Conservation (phyloP, 2,329 filamentous ascomycete species). For the Biscogniauxia marginata region DNA sequence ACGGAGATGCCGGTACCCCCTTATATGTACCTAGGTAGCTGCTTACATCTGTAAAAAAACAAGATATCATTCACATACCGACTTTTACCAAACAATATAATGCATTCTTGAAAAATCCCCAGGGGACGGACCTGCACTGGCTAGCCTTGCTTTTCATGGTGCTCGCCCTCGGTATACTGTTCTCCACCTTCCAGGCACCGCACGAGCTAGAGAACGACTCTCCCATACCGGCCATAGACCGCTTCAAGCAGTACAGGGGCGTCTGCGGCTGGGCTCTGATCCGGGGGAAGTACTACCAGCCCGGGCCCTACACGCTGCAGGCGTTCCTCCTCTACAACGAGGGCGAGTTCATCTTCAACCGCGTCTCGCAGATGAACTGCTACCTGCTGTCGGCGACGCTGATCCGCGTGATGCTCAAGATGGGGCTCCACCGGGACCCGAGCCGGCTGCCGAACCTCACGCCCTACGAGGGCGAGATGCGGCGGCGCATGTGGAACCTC, state of each 20-base stretch:
- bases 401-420: slow-evolving; percentile 55
- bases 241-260: slow-evolving; percentile 47
- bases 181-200: slow-evolving; percentile 43
- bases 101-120: slow-evolving; percentile 47
- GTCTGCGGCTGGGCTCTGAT: slow-evolving; percentile 53
- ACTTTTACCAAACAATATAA: slow-evolving; percentile 52
- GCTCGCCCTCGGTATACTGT: slow-evolving; percentile 43
- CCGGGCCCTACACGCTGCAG: slow-evolving; percentile 47
- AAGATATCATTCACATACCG: slow-evolving; percentile 54
- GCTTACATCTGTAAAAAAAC: slow-evolving; percentile 25
- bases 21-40: background rate
- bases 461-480: slow-evolving; percentile 54
- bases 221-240: slow-evolving; percentile 39
- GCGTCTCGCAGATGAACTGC: slow-evolving; percentile 51
- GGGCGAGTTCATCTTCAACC: slow-evolving; percentile 51
- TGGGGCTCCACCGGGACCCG: slow-evolving; percentile 58
- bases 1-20: too few species aligned
- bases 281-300: slow-evolving; percentile 49
- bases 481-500: slow-evolving; percentile 52
- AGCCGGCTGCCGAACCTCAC: slow-evolving; percentile 49
- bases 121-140: slow-evolving; percentile 42
- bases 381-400: slow-evolving; percentile 51
- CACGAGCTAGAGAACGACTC: slow-evolving; percentile 45
- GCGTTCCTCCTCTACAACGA: slow-evolving; percentile 53
- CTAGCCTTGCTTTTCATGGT: slow-evolving; percentile 52